Evolutionary conservation across 2,329 filamentous ascomycete genomes (phyloP), one percentile per base, ranked within the genome.

Genomic region (Ceratocystis cubensis): DNA sequence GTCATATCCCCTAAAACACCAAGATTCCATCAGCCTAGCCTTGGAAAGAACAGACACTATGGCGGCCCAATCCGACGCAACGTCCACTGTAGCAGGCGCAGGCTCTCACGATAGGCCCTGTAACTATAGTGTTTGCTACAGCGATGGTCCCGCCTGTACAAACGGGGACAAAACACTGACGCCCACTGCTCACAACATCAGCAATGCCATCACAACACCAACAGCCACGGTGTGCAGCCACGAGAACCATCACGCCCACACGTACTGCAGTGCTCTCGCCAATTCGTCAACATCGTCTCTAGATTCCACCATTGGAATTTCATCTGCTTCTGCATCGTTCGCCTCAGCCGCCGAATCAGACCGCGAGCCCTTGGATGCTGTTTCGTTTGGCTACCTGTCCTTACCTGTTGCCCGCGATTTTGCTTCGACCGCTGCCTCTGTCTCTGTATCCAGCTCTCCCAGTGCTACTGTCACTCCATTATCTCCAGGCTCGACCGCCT

Each of bases 231-330:
- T 41, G 13, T 41, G 37, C 37, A 13, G 37, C 37, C 37, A 41
- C 37, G 10, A 15, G 10, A 41, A 41, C 13, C 37, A 41, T 15
- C 37, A 61, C 37, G 25, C 61, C 37, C 33, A 48, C 45, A 46
- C 61, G 15, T 44, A 28, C 45, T 30, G 37, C 61, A 10, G 37
- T 41, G 22, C 37, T n/a, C n/a, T 63, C 61, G n/a, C 61, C 10
- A 45, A 45, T 22, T 63, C 56, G 3, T 37, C 56, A 30, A 59
- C 56, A 37, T 59, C 56, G 56, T 59, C 56, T 17, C 56, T 59
- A 8, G 56, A 59, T 59, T 59, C 56, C 28, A 59, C 28, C 5
- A 37, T 22, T 37, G 56, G 28, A 0, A 59, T 59, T 37, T 37
- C 56, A 59, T 37, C 25, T 5, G 15, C 56, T 8, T 22, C 56